Evolutionary conservation across 2,329 filamentous ascomycete species (phyloP), one percentile per base, ranked within the genome.

Genomic region (Trichophyton verrucosum): DNA sequence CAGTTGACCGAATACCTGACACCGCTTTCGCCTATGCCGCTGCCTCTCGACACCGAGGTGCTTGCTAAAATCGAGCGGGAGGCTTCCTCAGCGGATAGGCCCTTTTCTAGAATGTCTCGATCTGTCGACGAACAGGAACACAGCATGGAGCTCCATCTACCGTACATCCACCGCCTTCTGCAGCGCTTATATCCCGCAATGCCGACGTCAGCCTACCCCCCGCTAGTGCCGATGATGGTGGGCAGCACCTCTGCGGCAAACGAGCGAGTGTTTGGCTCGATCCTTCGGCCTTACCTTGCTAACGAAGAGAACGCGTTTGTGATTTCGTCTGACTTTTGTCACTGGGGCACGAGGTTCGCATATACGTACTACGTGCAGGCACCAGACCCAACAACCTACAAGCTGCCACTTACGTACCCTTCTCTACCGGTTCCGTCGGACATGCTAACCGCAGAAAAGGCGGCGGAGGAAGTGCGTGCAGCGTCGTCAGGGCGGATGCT

Each of bases 71-170:
- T 78, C 9, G 67, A 68, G 42, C 66, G 65, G 5, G 67, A 67
- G 13, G 65, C 70, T 47, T 67, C 69, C 47, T 65, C 60, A 59
- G 64, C 70, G n/a, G 67, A 69, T n/a, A 71, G 66, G 6, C 69
- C 65, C 55, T 78, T 78, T 61, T 72, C 71, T 17, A 73, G 68
- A 17, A 94, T 96, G 78, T 83, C 81, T 1, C 74, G 73, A 17
- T 68, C 77, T 3, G 78, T 84, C 4, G 94, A 99, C 69, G 82
- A 90, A 64, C 81, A 82, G 3, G 94, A 99, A 74, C 94, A 99
- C 74, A 96, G 89, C 58, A 81, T 97, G 1, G 94, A 99, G 77
- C 95, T 99, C 87, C 94, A 99, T 67, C 80, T 97, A 7, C 92
- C 94, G 0, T 96, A 95, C 70, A 87, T 97, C 64, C 91, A 91